Base-by-base conservation (phyloP, 345 rosid genomes). In the Camelina hispida region DNA sequence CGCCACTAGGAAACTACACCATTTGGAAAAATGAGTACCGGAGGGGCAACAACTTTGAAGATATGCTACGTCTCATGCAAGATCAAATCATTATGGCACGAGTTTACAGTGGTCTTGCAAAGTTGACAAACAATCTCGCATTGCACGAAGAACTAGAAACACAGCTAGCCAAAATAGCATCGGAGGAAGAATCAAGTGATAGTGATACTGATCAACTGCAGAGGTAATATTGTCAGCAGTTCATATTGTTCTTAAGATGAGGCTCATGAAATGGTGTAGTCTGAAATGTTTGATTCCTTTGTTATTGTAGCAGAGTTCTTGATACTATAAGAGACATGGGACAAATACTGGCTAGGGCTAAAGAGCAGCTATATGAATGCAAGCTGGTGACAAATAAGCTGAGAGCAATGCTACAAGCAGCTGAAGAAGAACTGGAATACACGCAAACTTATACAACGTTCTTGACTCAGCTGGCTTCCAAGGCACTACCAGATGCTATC, bases 71-170 rank as follows among this genome's bases (percentile, higher is more conserved):
- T 77, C 78, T 92, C 73, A 77, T 87, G 81, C 76, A 93, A 61
- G 99, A 95, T 83, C 98, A 95, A 78, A 86, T 86, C 85, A 90
- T 89, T 64, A 92, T 95, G 99, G 90, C 93, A 60, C 84, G 86
- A 84, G 97, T 90, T 59, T 95, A 89, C 83, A 37, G 84, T 55
- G 77, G 86, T 20, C 79, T 95, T 76, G 97, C 99, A 15, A 90
- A 82, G 83, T 78, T 86, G 70, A 90, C 81, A 56, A 83, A 81
- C 74, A 90, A 87, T 77, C 76, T 46, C 53, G 90, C 73, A 48
- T 76, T 95, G 72, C 90, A 62, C 46, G 74, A 81, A 35, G 96
- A 92, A 43, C 85, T 95, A 52, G 94, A 90, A 77, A 53, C 74
- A 64, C 84, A 87, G 28, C 84, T 91, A 34, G 87, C 82, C 76